phyloP scores from a whole-genome alignment of 1,139 yeast species.

The Geotrichum europaeum region DNA sequence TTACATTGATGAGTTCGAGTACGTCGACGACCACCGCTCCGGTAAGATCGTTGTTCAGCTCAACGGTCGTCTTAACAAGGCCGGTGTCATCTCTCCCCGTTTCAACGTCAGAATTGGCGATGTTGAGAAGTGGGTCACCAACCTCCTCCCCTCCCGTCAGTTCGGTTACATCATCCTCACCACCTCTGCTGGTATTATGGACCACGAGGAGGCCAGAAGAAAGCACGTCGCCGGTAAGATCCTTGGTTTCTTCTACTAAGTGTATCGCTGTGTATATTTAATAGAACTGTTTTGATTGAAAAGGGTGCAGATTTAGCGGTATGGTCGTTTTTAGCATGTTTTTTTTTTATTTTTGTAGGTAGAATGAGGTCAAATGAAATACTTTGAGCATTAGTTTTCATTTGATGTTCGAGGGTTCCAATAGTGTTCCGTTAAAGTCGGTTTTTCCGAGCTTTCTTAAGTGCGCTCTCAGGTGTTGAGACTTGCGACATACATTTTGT shows the following conservation, averaged over 20 bases:
- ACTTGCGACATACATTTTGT: neutral
- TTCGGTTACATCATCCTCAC: slow-evolving; percentile 95
- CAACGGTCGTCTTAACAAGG: slow-evolving; percentile 97
- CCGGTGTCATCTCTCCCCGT: slow-evolving; percentile 98
- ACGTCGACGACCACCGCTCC: slow-evolving; percentile 98
- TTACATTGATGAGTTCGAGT: slow-evolving; percentile 98
- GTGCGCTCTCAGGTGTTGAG: neutral
- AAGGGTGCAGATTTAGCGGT: neutral
- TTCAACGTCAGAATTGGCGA: slow-evolving; percentile 91
- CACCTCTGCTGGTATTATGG: slow-evolving; percentile 99
- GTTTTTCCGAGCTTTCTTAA: neutral
- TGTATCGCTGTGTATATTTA: slow-evolving; percentile 9
- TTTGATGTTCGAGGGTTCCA: neutral
- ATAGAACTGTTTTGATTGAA: slow-evolving; percentile 1
- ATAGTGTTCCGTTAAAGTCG: neutral
- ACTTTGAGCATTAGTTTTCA: neutral
- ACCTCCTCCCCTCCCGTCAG: slow-evolving; percentile 97
- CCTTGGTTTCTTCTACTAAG: slow-evolving; percentile 89
- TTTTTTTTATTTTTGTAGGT: no score
- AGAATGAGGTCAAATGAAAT: neutral
- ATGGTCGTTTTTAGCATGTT: neutral
- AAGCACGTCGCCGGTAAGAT: slow-evolving; percentile 99
- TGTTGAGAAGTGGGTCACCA: slow-evolving; percentile 96
- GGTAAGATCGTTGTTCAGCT: slow-evolving; percentile 96
- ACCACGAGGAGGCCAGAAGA: slow-evolving; percentile 99